Evolutionary conservation across 2,329 filamentous ascomycete genomes (phyloP).

Genomic region (Verticillium zaregamsianum): DNA sequence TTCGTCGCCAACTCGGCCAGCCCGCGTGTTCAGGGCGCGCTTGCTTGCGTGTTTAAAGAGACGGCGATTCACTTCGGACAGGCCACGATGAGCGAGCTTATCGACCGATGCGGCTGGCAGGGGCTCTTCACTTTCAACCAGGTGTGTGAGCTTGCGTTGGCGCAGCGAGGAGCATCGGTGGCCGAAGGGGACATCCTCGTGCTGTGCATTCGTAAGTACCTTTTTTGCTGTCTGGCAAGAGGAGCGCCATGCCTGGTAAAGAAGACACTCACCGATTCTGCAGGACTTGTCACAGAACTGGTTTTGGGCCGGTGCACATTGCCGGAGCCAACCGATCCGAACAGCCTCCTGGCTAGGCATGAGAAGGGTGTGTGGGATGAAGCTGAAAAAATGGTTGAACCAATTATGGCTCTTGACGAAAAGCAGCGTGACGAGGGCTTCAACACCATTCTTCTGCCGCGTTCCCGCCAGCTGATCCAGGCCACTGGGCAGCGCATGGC

Average conservation of each 20-base stretch:
- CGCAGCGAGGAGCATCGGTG: slow-evolving; percentile 17
- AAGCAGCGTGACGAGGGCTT: slow-evolving; percentile 9
- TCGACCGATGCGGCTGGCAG: slow-evolving; percentile 23
- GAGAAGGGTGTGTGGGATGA: no score
- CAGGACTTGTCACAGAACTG: no score
- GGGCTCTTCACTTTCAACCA: slow-evolving; percentile 20
- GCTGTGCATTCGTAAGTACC: slow-evolving; percentile 21
- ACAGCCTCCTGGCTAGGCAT: no score
- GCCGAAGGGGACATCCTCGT: slow-evolving; percentile 22
- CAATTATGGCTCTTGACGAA: no score
- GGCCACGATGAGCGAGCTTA: slow-evolving; percentile 14
- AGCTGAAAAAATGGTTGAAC: no score
- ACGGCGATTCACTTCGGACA: slow-evolving; percentile 1
- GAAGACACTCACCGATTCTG: no score
- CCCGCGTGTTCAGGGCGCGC: slow-evolving; percentile 3
- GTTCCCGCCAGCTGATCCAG: slow-evolving; percentile 17
- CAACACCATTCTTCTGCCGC: slow-evolving; percentile 18
- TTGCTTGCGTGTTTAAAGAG: slow-evolving; percentile 12
- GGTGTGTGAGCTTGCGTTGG: slow-evolving; percentile 14
- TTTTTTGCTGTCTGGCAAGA: no score
- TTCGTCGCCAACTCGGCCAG: slow-evolving; percentile 5
- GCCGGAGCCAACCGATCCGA: no score
- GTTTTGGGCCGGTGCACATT: no score
- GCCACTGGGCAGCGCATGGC: slow-evolving; percentile 23
- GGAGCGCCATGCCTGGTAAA: no score